Evolutionary conservation across 1,139 yeast species (phyloP), one percentile per base, ranked within the genome.

Genomic region (Citeromyces siamensis): DNA sequence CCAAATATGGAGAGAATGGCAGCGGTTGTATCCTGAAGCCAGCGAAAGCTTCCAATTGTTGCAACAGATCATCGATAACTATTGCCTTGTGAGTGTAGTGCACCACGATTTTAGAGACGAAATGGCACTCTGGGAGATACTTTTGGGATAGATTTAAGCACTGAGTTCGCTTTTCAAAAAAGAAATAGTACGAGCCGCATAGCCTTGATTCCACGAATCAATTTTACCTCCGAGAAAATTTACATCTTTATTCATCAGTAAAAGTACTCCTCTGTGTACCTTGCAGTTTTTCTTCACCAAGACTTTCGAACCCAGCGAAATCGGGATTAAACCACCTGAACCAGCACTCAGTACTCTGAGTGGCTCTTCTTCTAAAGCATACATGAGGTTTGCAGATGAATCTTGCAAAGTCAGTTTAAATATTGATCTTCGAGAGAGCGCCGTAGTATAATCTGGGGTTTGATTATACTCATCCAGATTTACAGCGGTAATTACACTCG

Each of bases 1-100:
- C 57, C 69, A 74, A 43, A 78, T 90, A 42, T 84, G 96, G 94
- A 60, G 68, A 33, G 94, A 88, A 57, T 90, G 98, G 98, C 82
- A 83, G 36, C 68, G 81, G 45, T 66, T 94, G 41, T 90, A 86
- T 56, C 70, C 73, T 42, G 68, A 64, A 38, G 60, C 60, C 37
- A 59, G 78, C 4, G 61, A 63, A 26, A 62, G 88, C 10, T 72
- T 71, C 49, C 60, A 71, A 39, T 65, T 88, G 46, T 66, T 90
- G 46, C 71, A 72, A 41, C 56, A 64, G 12, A 66, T 86, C 28
- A 67, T 75, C 50, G 66, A 73, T 32, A 66, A 74, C 37, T 83
- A 81, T 46, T 75, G 74, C 46, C 66, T 93, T 50, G 88, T 86
- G 17, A 80, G 95, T 38, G 66, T 88, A 42, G 77, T 88, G 29